Conservation (phyloP, 176 grass and related monocot species). For the Juncus inflexus region DNA sequence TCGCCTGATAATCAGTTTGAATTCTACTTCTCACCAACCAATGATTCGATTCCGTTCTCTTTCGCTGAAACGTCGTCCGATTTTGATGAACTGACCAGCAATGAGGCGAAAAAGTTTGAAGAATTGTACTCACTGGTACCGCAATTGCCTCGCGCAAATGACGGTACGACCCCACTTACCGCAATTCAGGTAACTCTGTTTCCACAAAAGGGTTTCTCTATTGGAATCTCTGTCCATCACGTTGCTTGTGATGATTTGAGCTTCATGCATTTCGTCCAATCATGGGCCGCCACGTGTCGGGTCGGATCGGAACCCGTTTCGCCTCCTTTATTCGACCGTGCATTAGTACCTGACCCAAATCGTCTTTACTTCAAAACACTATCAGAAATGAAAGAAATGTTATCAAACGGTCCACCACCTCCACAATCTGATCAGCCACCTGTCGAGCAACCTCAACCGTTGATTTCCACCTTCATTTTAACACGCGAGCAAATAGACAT, state of each 20-base stretch:
- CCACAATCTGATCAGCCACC: neutral
- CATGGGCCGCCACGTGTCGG: conserved; percentile 48
- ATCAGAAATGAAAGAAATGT: conserved; percentile 68
- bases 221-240: conserved; percentile 84
- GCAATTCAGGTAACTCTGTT: conserved; percentile 80
- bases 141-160: conserved; percentile 29
- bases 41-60: conserved; percentile 40
- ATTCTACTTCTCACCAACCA: conserved; percentile 32
- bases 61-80: conserved; percentile 57
- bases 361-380: conserved; percentile 56
- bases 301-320: neutral
- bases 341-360: conserved; percentile 46
- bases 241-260: conserved; percentile 90
- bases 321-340: conserved; percentile 52
- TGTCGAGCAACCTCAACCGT: conserved; percentile 27
- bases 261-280: conserved; percentile 84
- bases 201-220: conserved; percentile 36
- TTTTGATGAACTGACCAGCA: conserved; percentile 53
- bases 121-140: conserved; percentile 60
- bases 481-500: conserved; percentile 51
- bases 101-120: conserved; percentile 29
- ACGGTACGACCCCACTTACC: conserved; percentile 42
- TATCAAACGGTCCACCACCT: conserved; percentile 44
- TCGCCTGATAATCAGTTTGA: conserved; percentile 43
- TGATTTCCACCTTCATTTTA: conserved; percentile 67